Evolutionary conservation across 1,284 basidiomycete species (phyloP).

Genomic region (Thecaphora thlaspeos): DNA sequence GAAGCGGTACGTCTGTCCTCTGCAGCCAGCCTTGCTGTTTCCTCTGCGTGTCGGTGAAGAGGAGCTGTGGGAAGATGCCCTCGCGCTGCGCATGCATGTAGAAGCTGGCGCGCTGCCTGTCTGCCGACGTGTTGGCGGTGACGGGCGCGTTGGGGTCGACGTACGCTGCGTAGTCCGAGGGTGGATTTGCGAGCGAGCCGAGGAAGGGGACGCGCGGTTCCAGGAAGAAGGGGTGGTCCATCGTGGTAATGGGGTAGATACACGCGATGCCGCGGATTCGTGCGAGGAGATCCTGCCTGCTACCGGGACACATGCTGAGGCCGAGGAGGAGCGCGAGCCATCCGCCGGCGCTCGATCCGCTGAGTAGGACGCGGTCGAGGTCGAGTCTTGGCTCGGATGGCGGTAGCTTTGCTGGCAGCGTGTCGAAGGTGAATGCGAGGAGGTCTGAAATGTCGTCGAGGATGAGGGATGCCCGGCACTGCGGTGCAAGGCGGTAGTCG

Average conservation of each 20-base stretch:
- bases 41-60: slow-evolving; percentile 25
- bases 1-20: slow-evolving; percentile 22
- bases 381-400: slow-evolving; percentile 15
- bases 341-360: slow-evolving; percentile 34
- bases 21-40: slow-evolving; percentile 21
- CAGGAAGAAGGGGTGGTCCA: slow-evolving; percentile 37
- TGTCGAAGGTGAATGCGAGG: slow-evolving; percentile 20
- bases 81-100: slow-evolving; percentile 41
- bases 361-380: slow-evolving; percentile 20
- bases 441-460: slow-evolving; percentile 32
- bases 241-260: slow-evolving; percentile 38
- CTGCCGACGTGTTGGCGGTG: slow-evolving; percentile 14
- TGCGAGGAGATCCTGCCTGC: slow-evolving; percentile 10
- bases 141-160: slow-evolving; percentile 24
- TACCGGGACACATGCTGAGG: slow-evolving; percentile 29
- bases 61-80: slow-evolving; percentile 29
- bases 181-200: slow-evolving; percentile 16
- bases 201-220: slow-evolving; percentile 28
- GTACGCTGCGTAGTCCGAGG: slow-evolving; percentile 18
- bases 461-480: slow-evolving; percentile 31
- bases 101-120: slow-evolving; percentile 24
- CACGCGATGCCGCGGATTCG: slow-evolving; percentile 25
- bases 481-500: slow-evolving; percentile 39
- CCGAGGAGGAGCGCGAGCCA: slow-evolving; percentile 37
- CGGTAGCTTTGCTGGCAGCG: slow-evolving; percentile 17